phyloP scores from a whole-genome alignment of 2,329 filamentous ascomycete genomes.

The Niveomyces coronatus region DNA sequence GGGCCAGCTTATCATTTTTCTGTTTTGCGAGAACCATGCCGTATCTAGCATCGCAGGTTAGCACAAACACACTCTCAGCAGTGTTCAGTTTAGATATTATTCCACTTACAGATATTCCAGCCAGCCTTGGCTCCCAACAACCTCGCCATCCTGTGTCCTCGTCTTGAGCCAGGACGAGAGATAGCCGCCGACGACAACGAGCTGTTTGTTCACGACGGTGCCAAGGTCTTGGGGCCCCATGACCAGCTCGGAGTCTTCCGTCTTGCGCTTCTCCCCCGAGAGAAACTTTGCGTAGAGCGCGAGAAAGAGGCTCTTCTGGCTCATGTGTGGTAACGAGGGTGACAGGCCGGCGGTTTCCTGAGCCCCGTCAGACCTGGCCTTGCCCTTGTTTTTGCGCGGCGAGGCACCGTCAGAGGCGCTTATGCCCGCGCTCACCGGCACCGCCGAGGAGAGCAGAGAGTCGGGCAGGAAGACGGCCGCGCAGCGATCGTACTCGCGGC shows the following conservation, averaged over 20 bases:
- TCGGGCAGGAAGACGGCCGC: constrained; percentile 81
- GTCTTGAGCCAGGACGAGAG: constrained; percentile 74
- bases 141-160: constrained; percentile 45
- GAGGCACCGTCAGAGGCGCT: constrained; percentile 27
- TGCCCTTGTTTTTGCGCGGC: constrained; percentile 53
- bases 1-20: constrained; percentile 78
- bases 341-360: too few relatives aligned
- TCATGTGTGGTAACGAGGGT: constrained; percentile 46
- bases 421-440: constrained; percentile 37
- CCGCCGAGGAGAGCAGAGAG: constrained; percentile 58
- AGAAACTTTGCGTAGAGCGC: constrained; percentile 88
- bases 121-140: constrained; percentile 72
- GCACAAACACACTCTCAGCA: too few relatives aligned
- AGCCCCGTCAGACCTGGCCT: constrained; percentile 15
- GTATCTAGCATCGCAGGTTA: constrained; percentile 42
- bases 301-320: constrained; percentile 86
- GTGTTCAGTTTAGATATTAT: not conserved
- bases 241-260: constrained; percentile 96
- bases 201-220: constrained; percentile 73
- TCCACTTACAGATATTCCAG: constrained; percentile 64
- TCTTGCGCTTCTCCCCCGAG: constrained; percentile 88
- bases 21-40: constrained; percentile 83
- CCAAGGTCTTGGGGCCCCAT: constrained; percentile 87
- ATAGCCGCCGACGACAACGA: constrained; percentile 63
- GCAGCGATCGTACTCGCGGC: constrained; percentile 88